phyloP scores from a whole-genome alignment of 352 stramenopile genomes.

The Globisporangium megalacanthum region DNA sequence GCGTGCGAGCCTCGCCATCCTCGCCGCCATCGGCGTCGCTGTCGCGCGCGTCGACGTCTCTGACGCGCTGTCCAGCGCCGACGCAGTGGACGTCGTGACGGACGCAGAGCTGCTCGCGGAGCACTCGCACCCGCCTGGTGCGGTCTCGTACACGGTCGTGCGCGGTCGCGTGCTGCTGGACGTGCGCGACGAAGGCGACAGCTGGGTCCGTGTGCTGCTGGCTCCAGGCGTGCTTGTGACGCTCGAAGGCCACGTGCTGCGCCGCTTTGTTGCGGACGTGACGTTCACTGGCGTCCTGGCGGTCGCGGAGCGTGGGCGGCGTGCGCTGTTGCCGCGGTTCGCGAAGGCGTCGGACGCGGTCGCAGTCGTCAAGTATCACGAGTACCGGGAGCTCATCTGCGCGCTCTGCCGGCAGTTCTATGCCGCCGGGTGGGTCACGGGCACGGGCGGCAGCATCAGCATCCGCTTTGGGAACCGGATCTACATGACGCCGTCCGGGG shows the following conservation, averaged over 20 bases:
- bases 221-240: constrained; percentile 26
- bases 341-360: constrained; percentile 36
- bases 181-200: constrained; percentile 64
- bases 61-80: neutral
- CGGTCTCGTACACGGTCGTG: constrained; percentile 30
- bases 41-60: constrained; percentile 7
- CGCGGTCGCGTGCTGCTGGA: constrained; percentile 47
- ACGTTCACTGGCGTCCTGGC: constrained; percentile 5
- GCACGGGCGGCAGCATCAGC: constrained; percentile 92
- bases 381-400: constrained; percentile 61
- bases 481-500: constrained; percentile 94
- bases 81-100: constrained; percentile 12
- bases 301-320: constrained; percentile 13
- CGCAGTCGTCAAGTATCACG: constrained; percentile 29
- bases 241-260: constrained; percentile 22
- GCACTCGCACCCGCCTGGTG: constrained; percentile 28
- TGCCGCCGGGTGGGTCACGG: constrained; percentile 89
- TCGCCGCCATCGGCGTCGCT: constrained; percentile 44
- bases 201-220: constrained; percentile 59
- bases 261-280: constrained; percentile 41
- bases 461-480: constrained; percentile 91
- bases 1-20: constrained; percentile 50
- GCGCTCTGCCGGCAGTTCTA: constrained; percentile 77
- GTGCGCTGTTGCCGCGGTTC: constrained; percentile 30
- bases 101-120: constrained; percentile 32